Conservation (phyloP, 2,329 filamentous ascomycete genomes). For the Beauveria bassiana region DNA sequence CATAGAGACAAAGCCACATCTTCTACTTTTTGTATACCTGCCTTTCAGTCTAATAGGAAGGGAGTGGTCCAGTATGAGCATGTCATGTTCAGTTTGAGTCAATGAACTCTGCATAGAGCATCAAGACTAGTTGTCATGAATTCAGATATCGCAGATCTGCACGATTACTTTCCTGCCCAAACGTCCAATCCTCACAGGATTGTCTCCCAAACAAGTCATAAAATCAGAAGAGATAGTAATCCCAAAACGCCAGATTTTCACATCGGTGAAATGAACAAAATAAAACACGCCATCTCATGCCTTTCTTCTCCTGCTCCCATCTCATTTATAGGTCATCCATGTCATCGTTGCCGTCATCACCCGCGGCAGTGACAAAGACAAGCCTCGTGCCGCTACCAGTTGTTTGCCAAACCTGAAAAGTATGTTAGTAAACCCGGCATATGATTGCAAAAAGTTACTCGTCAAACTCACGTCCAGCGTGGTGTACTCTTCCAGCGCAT, state of each 20-base stretch:
- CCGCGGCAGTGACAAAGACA: slow-evolving; percentile 58
- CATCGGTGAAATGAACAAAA: not conserved
- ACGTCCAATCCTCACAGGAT: not conserved
- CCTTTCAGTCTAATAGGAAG: not conserved
- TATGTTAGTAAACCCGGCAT: not conserved
- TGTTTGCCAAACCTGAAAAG: slow-evolving; percentile 68
- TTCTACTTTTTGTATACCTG: slow-evolving; percentile 1
- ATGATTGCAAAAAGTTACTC: not conserved
- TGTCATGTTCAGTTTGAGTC: not conserved
- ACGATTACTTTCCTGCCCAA: not conserved
- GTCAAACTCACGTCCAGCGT: slow-evolving; percentile 70
- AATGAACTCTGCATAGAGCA: not conserved
- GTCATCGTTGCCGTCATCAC: slow-evolving; percentile 40
- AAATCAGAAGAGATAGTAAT: not conserved
- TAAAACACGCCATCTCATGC: not conserved
- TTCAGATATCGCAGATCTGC: not conserved
- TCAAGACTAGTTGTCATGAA: not conserved
- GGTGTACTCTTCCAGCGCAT: slow-evolving; percentile 83
- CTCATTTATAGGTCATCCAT: slow-evolving; percentile 29
- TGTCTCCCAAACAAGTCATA: not conserved
- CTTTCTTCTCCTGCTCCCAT: not conserved
- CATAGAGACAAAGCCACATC: slow-evolving; percentile 15
- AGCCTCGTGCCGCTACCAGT: slow-evolving; percentile 61
- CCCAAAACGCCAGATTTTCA: slow-evolving; percentile 23
- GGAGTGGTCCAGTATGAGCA: not conserved